Conservation (phyloP, 345 rosid species). For the Sapria himalayana region DNA sequence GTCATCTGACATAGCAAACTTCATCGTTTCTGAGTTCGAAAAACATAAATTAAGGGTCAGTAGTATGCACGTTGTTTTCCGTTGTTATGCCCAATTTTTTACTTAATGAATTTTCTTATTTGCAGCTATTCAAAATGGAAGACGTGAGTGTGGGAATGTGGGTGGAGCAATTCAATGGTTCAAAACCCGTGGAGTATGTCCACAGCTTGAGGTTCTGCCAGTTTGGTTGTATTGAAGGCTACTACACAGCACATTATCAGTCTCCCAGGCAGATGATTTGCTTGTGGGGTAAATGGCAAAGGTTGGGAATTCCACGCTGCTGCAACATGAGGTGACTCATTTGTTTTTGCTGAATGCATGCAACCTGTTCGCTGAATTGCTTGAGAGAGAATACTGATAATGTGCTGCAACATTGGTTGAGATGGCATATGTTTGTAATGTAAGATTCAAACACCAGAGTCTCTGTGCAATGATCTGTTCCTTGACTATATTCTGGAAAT, state of each 20-base stretch:
- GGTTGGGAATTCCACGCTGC: constrained; percentile 37
- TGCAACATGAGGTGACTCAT: constrained; percentile 80
- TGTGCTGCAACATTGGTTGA: too few species aligned
- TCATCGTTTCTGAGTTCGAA: constrained; percentile 67
- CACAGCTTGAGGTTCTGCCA: constrained; percentile 86
- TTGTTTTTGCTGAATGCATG: too few species aligned
- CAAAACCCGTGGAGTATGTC: constrained; percentile 48
- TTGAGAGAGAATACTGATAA: too few species aligned
- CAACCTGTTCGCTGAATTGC: too few species aligned
- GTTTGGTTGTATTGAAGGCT: constrained; percentile 72
- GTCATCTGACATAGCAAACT: constrained; percentile 55
- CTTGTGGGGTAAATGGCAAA: constrained; percentile 60
- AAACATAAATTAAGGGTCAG: constrained; percentile 53
- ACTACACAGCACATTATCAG: constrained; percentile 87
- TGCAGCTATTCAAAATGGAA: constrained; percentile 95
- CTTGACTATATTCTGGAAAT: too few species aligned
- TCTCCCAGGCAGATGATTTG: constrained; percentile 91
- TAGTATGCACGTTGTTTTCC: background rate
- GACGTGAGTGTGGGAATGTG: constrained; percentile 99
- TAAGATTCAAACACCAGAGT: too few species aligned
- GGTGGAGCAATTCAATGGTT: constrained; percentile 76
- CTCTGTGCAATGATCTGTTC: too few species aligned
- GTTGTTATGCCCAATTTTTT: background rate
- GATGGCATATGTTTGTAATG: too few species aligned
- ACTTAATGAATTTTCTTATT: background rate